Evolutionary conservation across 192 early-diverging fungal genomes (phyloP), one percentile per base, ranked within the genome.

Genomic region (Phycomyces nitens): DNA sequence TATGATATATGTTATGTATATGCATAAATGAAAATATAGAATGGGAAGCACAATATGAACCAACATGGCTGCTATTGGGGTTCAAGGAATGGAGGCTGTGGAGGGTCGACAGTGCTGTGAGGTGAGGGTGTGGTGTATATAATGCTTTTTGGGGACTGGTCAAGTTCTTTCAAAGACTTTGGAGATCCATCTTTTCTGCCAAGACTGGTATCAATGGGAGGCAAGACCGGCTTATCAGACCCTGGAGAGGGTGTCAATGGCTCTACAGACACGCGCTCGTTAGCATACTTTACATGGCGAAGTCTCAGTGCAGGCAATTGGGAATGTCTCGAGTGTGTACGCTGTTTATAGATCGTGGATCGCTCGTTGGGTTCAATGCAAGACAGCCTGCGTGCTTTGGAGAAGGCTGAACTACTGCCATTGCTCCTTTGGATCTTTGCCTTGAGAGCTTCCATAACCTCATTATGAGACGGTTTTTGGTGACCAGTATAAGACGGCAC

Each of bases 391-490:
- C 44, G 44, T 47, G 44, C 11, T 47, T 47, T 18, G 18, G 44
- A 47, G 58, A 23, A 59, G 21, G 21, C 41, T 47, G 20, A 47
- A 47, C 50, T 61, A 21, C 44, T n/a, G 12, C 43, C 38, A 26
- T 40, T 39, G 26, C 66, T 59, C 39, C 60, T 56, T 41, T 69
- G 66, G n/a, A 69, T 69, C 21, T 69, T 69, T 12, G 66, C 66
- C 24, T 69, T 69, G 8, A 69, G 52, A 11, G 66, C 66, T 23
- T 69, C 66, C 66, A 69, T 69, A 1, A 69, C 66, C 47, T 62
- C 54, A 40, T 69, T 56, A n/a, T 62, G 66, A 18, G 60, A 69
- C 34, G 52, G 42, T 23, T 53, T 68, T 41, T 56, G 55, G 9
- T 54, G 21, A 23, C 4, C 0, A 16, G 11, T 10, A 15, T 56